Base-by-base conservation (phyloP, 1,284 basidiomycete genomes). In the Baeospora myosura region DNA sequence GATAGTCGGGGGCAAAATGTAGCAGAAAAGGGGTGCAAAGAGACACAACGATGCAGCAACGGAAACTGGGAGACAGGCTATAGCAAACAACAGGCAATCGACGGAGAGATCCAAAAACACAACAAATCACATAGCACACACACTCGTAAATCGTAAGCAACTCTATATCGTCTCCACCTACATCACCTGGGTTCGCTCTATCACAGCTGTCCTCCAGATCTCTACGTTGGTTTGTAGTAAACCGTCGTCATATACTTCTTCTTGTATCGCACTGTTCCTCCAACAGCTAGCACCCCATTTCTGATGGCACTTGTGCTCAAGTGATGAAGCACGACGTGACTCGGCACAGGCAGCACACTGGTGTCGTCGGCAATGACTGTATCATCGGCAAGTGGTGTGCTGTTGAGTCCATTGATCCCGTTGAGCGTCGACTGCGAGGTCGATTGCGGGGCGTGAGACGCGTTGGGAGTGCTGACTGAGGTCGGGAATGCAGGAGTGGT, bases 241-340 rank as follows among this genome's bases (percentile, higher is more conserved):
- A 77, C 65, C 35, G 72, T 77, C 34, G 76, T 77, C 55, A 78
- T 53, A 62, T 71, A 77, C 70, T 98, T 98, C 66, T 90, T 81
- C 64, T 83, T 74, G 69, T 98, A 98, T 56, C 95, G 70, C 33
- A 88, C 94, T 41, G 95, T 97, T 41, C 84, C 92, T 11, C 88
- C 94, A 1, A 98, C 92, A 26, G 93, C 93, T 33, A 98, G 66
- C 34, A 95, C 91, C 3, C 93, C 93, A 59, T 94, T 91, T 61
- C 85, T 78, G 55, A 98, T 98, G 47, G 93, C 90, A 60, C 90
- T 95, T 39, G 95, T 98, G 48, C 92, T 92, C 45, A 98, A 65
- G 62, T 98, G 96, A 52, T 97, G 92, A 49, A 98, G 71, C 30
- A 98, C 92, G 25, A 92, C 92, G 64, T 98, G 95, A 42, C 85